phyloP scores from a whole-genome alignment of 306 rosid genomes.

The Ormosia semicastrata region DNA sequence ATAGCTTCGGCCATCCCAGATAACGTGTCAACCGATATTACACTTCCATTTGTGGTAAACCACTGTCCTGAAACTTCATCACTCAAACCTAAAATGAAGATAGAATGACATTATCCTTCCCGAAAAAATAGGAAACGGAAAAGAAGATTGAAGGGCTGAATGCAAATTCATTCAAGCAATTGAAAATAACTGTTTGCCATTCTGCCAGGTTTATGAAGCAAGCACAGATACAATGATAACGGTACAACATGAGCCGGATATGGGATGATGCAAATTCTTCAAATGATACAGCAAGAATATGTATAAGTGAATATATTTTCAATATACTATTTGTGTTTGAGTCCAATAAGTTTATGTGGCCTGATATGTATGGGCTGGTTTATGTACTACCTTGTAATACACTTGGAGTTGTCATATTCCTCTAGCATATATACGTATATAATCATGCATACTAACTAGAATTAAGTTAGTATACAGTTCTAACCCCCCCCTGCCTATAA shows the following conservation, averaged over 20 bases:
- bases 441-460: neutral
- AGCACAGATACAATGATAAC: neutral
- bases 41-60: conserved; percentile 68
- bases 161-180: neutral
- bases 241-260: neutral
- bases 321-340: neutral
- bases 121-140: neutral
- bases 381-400: neutral
- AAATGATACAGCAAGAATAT: neutral
- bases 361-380: neutral
- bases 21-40: conserved; percentile 54
- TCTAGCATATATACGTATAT: neutral
- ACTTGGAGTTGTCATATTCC: neutral
- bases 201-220: neutral
- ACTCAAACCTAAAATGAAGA: conserved; percentile 54
- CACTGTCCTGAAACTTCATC: conserved; percentile 77
- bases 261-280: neutral
- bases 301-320: neutral
- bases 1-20: conserved; percentile 76
- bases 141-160: neutral
- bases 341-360: neutral
- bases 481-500: neutral
- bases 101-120: conserved; percentile 19
- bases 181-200: conserved; percentile 5
- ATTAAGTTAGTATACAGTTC: neutral